Percentiles rank a stretch among this genome's conserved stretches.
Evolutionary conservation across 805 yeast species (phyloP).

Genomic region (Wickerhamomyces xylosicus): DNA sequence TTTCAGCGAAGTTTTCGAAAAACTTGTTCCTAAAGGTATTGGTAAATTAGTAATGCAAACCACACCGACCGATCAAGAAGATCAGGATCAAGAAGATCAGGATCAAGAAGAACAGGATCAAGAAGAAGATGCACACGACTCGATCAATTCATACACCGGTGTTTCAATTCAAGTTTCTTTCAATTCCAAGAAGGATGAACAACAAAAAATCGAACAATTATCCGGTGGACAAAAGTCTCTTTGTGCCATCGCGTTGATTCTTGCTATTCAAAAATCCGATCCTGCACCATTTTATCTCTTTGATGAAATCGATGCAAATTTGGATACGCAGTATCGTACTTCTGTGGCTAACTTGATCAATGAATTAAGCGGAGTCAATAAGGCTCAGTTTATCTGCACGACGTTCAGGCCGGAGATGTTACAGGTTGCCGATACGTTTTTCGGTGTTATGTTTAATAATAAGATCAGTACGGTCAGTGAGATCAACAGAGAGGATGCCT

Average conservation of each 20-base stretch:
- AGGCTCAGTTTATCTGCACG: constrained; percentile 91
- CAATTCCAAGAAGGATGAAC: constrained; percentile 78
- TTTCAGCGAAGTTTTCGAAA: constrained; percentile 66
- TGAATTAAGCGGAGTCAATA: constrained; percentile 39
- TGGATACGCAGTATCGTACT: constrained; percentile 84
- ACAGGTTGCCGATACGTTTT: constrained; percentile 75
- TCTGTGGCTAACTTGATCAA: constrained; percentile 74
- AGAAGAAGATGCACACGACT: constrained; percentile 10
- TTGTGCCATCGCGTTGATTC: constrained; percentile 90
- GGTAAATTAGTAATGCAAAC: constrained; percentile 61
- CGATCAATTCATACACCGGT: constrained; percentile 55
- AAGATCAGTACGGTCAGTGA: constrained; percentile 72
- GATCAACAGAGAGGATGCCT: constrained; percentile 62
- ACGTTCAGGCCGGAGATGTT: constrained; percentile 93
- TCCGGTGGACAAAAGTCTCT: constrained; percentile 96
- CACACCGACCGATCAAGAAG: constrained; percentile 7
- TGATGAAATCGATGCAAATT: constrained; percentile 94
- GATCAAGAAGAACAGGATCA: constrained; percentile 14
- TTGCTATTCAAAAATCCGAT: constrained; percentile 90
- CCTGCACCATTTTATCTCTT: constrained; percentile 96
- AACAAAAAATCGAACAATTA: constrained; percentile 77
- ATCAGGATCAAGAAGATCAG: constrained; percentile 16
- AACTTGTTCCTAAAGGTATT: constrained; percentile 72
- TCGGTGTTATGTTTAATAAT: constrained; percentile 76
- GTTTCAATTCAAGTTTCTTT: constrained; percentile 84